Conservation (phyloP, 257 asterid species). For the Solanum etuberosum region DNA sequence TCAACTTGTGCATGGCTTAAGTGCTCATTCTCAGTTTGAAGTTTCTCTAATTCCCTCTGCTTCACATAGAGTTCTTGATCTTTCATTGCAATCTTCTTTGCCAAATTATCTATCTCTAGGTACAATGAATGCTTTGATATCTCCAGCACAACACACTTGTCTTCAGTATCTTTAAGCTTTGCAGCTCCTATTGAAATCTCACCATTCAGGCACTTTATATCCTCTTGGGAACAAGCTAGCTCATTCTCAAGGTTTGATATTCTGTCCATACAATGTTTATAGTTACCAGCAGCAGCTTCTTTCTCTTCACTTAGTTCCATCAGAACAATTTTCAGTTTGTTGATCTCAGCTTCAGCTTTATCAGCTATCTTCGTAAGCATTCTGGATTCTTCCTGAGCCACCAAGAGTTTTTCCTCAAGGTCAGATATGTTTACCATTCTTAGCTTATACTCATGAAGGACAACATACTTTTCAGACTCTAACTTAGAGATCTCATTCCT, state of each 20-base stretch:
- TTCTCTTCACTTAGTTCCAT: conserved; percentile 43
- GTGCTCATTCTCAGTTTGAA: conserved; percentile 49
- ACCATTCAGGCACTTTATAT: conserved; percentile 38
- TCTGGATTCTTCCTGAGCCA: conserved; percentile 31
- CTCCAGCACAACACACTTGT: conserved; percentile 43
- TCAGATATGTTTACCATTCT: conserved; percentile 42
- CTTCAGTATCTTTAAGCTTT: conserved; percentile 42
- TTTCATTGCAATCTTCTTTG: conserved; percentile 44
- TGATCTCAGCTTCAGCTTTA: conserved; percentile 54
- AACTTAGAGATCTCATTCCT: conserved; percentile 40
- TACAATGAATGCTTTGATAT: conserved; percentile 47
- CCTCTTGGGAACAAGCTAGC: conserved; percentile 33
- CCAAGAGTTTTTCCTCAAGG: conserved; percentile 37
- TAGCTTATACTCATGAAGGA: conserved; percentile 15
- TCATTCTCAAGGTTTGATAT: conserved; percentile 53
- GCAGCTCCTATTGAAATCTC: conserved; percentile 32
- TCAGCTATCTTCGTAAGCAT: conserved; percentile 39
- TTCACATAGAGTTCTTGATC: conserved; percentile 62
- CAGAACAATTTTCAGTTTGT: conserved; percentile 37
- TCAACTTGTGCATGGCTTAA: conserved; percentile 37
- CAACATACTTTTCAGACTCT: conserved; percentile 44
- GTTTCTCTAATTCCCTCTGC: conserved; percentile 62
- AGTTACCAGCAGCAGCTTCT: conserved; percentile 49
- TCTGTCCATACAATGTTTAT: conserved; percentile 48
- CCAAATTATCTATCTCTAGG: conserved; percentile 59